Base-by-base conservation (phyloP, 2,329 filamentous ascomycete species). In the Fusarium austroafricanum region DNA sequence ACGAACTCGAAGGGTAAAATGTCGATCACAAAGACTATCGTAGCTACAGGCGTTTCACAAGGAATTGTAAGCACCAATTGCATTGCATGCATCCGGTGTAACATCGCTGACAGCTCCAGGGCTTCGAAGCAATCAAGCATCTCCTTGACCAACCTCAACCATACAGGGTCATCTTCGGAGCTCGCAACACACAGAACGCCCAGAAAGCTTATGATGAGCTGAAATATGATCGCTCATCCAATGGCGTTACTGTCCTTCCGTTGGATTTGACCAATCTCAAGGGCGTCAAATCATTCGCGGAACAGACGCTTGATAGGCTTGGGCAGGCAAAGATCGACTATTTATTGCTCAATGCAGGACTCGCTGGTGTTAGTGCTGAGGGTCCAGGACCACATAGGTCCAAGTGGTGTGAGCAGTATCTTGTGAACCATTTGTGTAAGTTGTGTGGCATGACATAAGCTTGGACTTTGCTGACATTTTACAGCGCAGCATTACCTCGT, bases 361-460 rank as follows among this genome's bases (percentile, higher is more conserved):
- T 82, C n/a, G 75, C 69, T n/a, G 75, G 69, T 28, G 79, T 79
- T n/a, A 65, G 65, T 1, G 75, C 79, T 0, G 74, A 79, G 11
- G 72, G 76, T 14, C 75, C 78, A 10, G 78, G 79, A 0, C 77
- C 79, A 0, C 66, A 79, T 51, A 81, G 81, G 4, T 82, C 80
- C 2, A 81, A 81, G 68, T 87, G 84, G 84, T 83, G 81, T 68
- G 82, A 86, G 72, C 38, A 78, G 0, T 80, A 83, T 29, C 73
- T 86, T 17, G 84, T 87, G 20, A 87, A 87, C 61, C 83, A 86
- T 56, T 76, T 86, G 10, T 82, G 84, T 86, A 52, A 68, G 80
- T 56, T 4, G 21, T 9, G 11, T 2, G 21, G 5, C 29, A 21
- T 31, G 21, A 15, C 21, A 21, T 20, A 39, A 33, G 49, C 21